Percentiles rank a stretch among this genome's conserved stretches.
Evolutionary conservation across 306 rosid genomes (phyloP).

Genomic region (Psophocarpus tetragonolobus): DNA sequence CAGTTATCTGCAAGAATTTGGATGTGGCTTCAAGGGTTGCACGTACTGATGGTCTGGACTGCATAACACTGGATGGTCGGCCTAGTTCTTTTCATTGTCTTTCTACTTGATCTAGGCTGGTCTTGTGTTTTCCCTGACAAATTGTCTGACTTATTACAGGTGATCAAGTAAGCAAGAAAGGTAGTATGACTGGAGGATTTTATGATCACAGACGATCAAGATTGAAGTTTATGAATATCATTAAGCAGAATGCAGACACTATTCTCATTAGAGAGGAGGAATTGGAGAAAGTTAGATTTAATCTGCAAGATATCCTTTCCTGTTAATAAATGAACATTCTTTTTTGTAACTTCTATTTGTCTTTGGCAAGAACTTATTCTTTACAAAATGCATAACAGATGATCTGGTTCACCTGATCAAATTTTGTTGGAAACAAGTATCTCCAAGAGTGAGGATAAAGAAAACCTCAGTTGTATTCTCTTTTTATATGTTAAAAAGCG

Average conservation of each 20-base stretch:
- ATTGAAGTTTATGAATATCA: slow-evolving; percentile 79
- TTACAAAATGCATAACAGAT: neutral
- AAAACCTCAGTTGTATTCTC: neutral
- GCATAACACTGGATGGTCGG: slow-evolving; percentile 95
- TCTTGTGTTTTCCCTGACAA: slow-evolving; percentile 37
- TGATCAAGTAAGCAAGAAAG: slow-evolving; percentile 99
- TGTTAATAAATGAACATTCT: neutral
- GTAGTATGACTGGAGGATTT: slow-evolving; percentile 99
- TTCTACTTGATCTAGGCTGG: slow-evolving; percentile 16
- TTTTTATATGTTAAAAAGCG: neutral
- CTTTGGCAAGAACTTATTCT: neutral
- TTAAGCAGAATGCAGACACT: slow-evolving; percentile 56
- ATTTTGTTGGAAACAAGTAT: neutral
- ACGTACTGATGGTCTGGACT: slow-evolving; percentile 83
- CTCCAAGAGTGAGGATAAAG: neutral
- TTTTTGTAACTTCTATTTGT: neutral
- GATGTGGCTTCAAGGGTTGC: slow-evolving; percentile 97
- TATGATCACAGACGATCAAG: slow-evolving; percentile 92
- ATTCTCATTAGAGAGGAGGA: slow-evolving; percentile 60
- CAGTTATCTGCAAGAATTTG: slow-evolving; percentile 88
- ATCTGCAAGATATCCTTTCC: slow-evolving; percentile 89
- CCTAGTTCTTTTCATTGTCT: slow-evolving; percentile 16
- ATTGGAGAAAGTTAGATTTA: slow-evolving; percentile 60
- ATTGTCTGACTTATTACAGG: slow-evolving; percentile 51
- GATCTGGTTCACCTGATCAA: neutral